phyloP scores from a whole-genome alignment of 805 yeast species.

The Cyberlindnera misumaiensis region DNA sequence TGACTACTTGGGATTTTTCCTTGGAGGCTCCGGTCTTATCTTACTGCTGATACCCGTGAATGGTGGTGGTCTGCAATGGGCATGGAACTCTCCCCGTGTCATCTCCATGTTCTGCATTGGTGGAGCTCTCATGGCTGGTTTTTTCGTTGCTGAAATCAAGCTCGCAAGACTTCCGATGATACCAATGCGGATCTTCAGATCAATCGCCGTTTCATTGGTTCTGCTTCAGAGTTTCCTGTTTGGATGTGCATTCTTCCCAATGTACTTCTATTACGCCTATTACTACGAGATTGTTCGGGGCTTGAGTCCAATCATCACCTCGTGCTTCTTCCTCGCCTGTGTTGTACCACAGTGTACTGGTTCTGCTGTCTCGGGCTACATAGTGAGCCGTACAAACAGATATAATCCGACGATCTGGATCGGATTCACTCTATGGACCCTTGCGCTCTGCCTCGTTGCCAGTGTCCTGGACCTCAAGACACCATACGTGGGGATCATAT shows the following conservation, averaged over 20 bases:
- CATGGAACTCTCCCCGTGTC: slow-evolving; percentile 44
- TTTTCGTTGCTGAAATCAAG: slow-evolving; percentile 39
- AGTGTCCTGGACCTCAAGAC: slow-evolving; percentile 8
- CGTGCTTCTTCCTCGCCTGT: slow-evolving; percentile 14
- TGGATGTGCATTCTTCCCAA: slow-evolving; percentile 42
- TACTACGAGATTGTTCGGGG: slow-evolving; percentile 24
- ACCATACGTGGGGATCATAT: slow-evolving; percentile 27
- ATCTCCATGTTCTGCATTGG: slow-evolving; percentile 39
- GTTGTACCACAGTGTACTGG: slow-evolving; percentile 9
- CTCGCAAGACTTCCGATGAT: slow-evolving; percentile 46
- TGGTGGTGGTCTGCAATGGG: slow-evolving; percentile 54
- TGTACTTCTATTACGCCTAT: slow-evolving; percentile 41
- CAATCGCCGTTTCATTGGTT: slow-evolving; percentile 28
- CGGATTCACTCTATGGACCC: slow-evolving; percentile 16
- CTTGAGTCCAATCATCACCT: slow-evolving; percentile 9
- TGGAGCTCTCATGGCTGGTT: slow-evolving; percentile 31
- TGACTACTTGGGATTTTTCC: slow-evolving; percentile 47
- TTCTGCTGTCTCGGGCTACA: slow-evolving; percentile 13
- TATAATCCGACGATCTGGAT: slow-evolving; percentile 13
- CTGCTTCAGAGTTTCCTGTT: slow-evolving; percentile 37
- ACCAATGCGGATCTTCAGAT: slow-evolving; percentile 40
- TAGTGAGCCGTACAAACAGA: slow-evolving; percentile 9
- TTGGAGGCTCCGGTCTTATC: slow-evolving; percentile 41
- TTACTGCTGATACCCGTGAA: slow-evolving; percentile 46
- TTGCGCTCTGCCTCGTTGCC: slow-evolving; percentile 8